A percentile compares a stretch with the other conserved stretches of the same genome.
These are phyloP conservation scores for Tuber magnatum DNA, from an alignment of 495 filamentous ascomycete genomes.

Conservation along the genomic window DNA sequence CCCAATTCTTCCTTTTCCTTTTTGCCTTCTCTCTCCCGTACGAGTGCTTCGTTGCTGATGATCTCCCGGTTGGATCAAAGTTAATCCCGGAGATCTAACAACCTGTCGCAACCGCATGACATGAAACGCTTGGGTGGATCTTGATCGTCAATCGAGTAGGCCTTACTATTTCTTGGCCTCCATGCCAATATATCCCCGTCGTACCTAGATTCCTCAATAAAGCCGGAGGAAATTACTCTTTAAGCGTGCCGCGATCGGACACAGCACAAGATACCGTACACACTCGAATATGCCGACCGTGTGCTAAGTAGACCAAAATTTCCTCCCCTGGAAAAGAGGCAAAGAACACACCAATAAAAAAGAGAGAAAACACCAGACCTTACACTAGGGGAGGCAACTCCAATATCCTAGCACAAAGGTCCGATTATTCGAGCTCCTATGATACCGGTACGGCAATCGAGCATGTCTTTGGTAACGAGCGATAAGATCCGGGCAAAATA, in stretches of 20 bases:
- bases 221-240: background rate
- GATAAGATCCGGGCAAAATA: background rate
- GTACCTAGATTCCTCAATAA: background rate
- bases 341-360: background rate
- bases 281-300: background rate
- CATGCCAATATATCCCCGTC: background rate
- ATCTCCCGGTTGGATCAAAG: conserved; percentile 5
- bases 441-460: background rate
- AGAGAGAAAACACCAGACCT: background rate
- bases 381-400: background rate
- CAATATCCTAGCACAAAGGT: background rate
- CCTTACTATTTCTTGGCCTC: background rate
- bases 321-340: background rate
- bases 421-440: background rate
- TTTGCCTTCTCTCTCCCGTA: background rate
- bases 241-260: background rate
- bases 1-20: background rate
- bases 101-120: conserved; percentile 3
- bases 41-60: background rate
- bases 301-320: background rate
- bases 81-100: conserved; percentile 2
- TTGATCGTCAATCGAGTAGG: background rate
- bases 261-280: background rate
- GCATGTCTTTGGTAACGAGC: background rate
- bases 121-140: conserved; percentile 2